phyloP scores from a whole-genome alignment of 257 asterid genomes.

The Capsicum pubescens region DNA sequence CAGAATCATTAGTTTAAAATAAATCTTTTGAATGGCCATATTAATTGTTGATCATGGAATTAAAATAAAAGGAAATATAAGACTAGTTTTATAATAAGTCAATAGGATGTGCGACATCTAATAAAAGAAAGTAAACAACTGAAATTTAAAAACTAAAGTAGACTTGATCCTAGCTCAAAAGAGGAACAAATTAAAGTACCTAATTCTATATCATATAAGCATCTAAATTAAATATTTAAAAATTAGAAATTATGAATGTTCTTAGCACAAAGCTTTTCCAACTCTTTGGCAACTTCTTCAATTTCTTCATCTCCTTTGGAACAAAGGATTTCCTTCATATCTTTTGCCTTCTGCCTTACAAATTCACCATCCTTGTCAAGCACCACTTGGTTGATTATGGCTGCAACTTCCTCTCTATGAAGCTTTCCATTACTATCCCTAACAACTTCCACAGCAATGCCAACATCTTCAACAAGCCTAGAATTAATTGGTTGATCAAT shows the following conservation, averaged over 20 bases:
- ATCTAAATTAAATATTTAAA: not conserved
- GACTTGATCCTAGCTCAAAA: not conserved
- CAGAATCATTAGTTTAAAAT: too few relatives aligned
- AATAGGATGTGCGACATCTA: not conserved
- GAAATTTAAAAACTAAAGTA: not conserved
- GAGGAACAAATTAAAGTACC: not conserved
- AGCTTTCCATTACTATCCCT: constrained; percentile 12
- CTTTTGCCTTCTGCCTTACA: constrained; percentile 20
- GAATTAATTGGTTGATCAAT: too few relatives aligned
- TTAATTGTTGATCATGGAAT: not conserved
- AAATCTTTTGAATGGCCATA: too few relatives aligned
- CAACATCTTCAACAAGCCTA: too few relatives aligned
- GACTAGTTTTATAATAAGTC: not conserved
- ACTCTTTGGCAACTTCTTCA: constrained; percentile 16
- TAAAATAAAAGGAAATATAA: not conserved
- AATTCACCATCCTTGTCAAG: constrained; percentile 11
- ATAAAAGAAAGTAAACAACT: not conserved
- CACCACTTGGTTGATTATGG: constrained; percentile 24
- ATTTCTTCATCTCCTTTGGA: constrained; percentile 11
- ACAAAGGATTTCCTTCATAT: constrained; percentile 13
- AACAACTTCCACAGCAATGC: too few relatives aligned
- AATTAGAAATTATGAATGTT: not conserved
- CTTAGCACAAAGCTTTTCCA: not conserved
- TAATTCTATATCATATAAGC: not conserved
- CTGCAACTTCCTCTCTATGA: not conserved